A percentile compares a stretch with the other conserved stretches of the same genome.
Evolutionary conservation across 2,329 filamentous ascomycete genomes (phyloP).

Genomic region (Cryphonectria naterciae): DNA sequence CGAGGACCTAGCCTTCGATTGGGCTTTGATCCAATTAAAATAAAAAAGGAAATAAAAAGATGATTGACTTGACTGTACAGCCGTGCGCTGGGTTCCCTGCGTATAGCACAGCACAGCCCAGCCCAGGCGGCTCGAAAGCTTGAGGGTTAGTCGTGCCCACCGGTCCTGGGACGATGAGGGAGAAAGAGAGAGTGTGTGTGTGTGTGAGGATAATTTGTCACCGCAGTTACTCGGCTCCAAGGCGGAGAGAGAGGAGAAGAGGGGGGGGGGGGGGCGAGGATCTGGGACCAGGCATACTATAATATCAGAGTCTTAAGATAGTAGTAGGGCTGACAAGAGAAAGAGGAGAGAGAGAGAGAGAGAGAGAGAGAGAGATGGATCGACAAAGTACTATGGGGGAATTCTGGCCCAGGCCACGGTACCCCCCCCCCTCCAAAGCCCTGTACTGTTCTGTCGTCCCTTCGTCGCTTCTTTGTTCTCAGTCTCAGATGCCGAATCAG

Average conservation of each 20-base stretch:
- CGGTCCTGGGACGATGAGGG: neutral
- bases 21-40: neutral
- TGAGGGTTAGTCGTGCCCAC: neutral
- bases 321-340: slow-evolving; percentile 3
- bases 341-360: neutral
- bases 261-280: no score
- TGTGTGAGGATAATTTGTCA: neutral
- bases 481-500: slow-evolving; percentile 4
- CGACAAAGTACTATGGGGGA: neutral
- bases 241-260: no score
- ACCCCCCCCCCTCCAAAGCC: no score
- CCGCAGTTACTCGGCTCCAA: neutral
- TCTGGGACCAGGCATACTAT: neutral
- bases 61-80: neutral
- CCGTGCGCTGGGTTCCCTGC: neutral
- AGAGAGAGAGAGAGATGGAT: neutral
- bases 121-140: neutral
- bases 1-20: neutral
- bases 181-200: neutral
- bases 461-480: neutral
- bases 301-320: neutral
- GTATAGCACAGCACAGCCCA: neutral
- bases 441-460: neutral
- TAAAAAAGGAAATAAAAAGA: neutral
- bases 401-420: no score